Conservation (phyloP, 495 filamentous ascomycete species). For the Penicillium chermesinum region DNA sequence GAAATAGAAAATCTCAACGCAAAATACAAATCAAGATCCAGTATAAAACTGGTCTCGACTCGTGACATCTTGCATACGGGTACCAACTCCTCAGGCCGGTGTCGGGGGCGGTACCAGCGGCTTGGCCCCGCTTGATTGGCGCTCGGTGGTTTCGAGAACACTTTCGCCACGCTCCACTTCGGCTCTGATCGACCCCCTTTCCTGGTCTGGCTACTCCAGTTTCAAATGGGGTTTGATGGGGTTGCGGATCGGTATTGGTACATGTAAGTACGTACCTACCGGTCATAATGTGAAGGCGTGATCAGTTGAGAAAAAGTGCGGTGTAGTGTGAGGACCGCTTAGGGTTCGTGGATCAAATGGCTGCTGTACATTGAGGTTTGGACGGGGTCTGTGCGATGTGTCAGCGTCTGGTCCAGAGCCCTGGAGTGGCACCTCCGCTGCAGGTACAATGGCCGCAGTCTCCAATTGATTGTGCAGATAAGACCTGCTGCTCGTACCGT, state of each 20-base stretch:
- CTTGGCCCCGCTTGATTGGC: slow-evolving; percentile 11
- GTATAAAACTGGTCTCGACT: no score
- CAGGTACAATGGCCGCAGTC: no score
- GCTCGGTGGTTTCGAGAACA: slow-evolving; percentile 27
- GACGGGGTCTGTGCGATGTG: no score
- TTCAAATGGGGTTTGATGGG: slow-evolving; percentile 7
- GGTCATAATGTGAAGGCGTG: neutral
- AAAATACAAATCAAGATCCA: no score
- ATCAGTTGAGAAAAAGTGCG: neutral
- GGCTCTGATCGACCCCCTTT: slow-evolving; percentile 12
- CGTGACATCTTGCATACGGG: slow-evolving; percentile 11
- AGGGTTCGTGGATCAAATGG: neutral
- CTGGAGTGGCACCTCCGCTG: neutral
- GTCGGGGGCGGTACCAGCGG: slow-evolving; percentile 26
- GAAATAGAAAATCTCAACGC: no score
- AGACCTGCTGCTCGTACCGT: neutral
- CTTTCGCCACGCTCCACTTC: slow-evolving; percentile 36
- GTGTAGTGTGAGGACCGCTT: neutral
- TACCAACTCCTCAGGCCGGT: slow-evolving; percentile 24
- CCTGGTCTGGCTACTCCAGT: slow-evolving; percentile 12
- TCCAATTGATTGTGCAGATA: no score
- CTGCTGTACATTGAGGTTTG: no score
- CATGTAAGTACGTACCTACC: slow-evolving; percentile 2
- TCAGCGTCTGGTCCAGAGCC: no score
- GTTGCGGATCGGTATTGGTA: slow-evolving; percentile 13